Conservation (phyloP, 2,329 filamentous ascomycete species). For the Pseudocercospora crystallina region DNA sequence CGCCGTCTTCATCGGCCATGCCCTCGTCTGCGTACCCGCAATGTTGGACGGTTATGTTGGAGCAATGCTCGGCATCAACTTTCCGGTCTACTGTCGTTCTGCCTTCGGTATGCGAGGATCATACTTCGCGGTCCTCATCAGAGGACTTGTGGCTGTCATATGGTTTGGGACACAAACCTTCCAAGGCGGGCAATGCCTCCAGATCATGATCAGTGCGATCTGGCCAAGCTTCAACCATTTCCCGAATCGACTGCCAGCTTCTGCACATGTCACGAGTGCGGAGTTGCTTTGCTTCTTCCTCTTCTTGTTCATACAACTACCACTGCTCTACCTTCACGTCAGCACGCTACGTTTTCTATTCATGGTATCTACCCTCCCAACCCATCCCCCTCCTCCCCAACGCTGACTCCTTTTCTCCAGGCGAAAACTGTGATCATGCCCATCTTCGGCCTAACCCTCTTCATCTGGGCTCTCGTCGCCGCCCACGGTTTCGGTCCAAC, state of each 20-base stretch:
- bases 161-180: neutral
- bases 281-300: slow-evolving; percentile 44
- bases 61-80: slow-evolving; percentile 7
- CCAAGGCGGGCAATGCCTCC: neutral
- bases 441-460: slow-evolving; percentile 59
- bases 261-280: slow-evolving; percentile 42
- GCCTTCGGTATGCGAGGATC: slow-evolving; percentile 5
- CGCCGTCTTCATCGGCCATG: slow-evolving; percentile 23
- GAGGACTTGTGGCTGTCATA: neutral
- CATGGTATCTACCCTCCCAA: too few species aligned
- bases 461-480: slow-evolving; percentile 61
- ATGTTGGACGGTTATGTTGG: slow-evolving; percentile 10
- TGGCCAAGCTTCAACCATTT: slow-evolving; percentile 7
- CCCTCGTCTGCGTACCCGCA: slow-evolving; percentile 21
- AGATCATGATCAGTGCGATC: neutral
- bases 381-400: too few species aligned
- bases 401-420: too few species aligned
- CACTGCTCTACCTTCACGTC: slow-evolving; percentile 43
- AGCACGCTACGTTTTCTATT: slow-evolving; percentile 54
- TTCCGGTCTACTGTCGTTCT: slow-evolving; percentile 1
- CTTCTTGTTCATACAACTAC: slow-evolving; percentile 44
- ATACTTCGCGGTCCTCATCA: neutral
- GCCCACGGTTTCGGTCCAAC: slow-evolving; percentile 42
- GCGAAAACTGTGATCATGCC: slow-evolving; percentile 49
- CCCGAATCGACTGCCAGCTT: neutral